Evolutionary conservation across 192 early-diverging fungal genomes (phyloP).

Genomic region (Backusella tuberculispora): DNA sequence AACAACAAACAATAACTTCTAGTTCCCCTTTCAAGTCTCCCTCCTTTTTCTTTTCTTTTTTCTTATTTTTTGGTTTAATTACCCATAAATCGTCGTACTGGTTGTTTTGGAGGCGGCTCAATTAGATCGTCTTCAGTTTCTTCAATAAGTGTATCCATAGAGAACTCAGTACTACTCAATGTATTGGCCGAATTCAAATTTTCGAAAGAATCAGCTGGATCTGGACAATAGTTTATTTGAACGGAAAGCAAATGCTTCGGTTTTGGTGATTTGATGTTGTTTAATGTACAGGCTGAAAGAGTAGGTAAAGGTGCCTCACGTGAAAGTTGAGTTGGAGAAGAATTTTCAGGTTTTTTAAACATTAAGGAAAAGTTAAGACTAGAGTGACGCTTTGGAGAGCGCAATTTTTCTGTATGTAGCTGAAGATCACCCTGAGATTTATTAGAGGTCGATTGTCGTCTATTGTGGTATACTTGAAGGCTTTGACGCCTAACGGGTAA

Average conservation of each 20-base stretch:
- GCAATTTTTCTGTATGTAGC: not conserved
- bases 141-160: not conserved
- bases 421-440: not conserved
- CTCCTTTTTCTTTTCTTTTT: not conserved
- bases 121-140: not conserved
- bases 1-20: not conserved
- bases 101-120: not conserved
- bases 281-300: slow-evolving; percentile 4
- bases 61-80: not conserved
- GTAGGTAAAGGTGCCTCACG: not conserved
- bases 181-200: slow-evolving; percentile 7
- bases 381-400: not conserved
- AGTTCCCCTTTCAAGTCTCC: too few species aligned
- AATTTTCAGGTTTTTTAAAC: slow-evolving; percentile 4
- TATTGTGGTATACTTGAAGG: slow-evolving; percentile 19
- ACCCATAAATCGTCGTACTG: slow-evolving; percentile 7
- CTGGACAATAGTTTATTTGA: slow-evolving; percentile 6
- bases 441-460: not conserved
- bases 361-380: not conserved
- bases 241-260: not conserved
- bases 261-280: not conserved
- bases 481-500: slow-evolving; percentile 41
- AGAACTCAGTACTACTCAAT: not conserved
- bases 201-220: not conserved
- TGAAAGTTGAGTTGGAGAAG: not conserved